Conservation (phyloP, 345 rosid genomes). For the Eucalyptus shirleyi region DNA sequence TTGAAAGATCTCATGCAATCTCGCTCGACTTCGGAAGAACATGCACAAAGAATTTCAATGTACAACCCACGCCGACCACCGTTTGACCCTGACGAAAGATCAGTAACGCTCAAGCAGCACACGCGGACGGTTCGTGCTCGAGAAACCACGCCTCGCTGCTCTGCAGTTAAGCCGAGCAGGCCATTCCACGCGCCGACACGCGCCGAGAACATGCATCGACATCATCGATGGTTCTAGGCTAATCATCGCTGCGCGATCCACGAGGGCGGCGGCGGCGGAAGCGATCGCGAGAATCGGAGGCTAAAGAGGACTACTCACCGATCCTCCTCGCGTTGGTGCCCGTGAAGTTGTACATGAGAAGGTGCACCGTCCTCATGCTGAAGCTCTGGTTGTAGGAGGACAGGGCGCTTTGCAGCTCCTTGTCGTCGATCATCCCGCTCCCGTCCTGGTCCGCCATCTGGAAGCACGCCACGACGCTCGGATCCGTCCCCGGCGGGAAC, state of each 20-base stretch:
- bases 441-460: conserved; percentile 81
- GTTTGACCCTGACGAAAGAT: background rate
- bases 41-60: background rate
- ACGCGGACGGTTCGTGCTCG: background rate
- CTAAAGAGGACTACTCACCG: conserved; percentile 30
- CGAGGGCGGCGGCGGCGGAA: background rate
- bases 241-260: background rate
- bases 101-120: background rate
- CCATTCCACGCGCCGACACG: background rate
- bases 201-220: background rate
- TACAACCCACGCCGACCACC: background rate
- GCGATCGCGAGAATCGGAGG: background rate
- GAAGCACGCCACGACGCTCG: conserved; percentile 74
- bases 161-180: background rate
- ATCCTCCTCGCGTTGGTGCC: conserved; percentile 56
- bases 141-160: background rate
- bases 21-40: background rate
- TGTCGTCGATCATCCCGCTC: conserved; percentile 83
- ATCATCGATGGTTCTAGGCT: background rate
- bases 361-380: conserved; percentile 84
- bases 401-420: conserved; percentile 75
- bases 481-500: conserved; percentile 83
- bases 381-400: conserved; percentile 75
- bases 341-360: conserved; percentile 82
- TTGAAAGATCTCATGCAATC: background rate